Evolutionary conservation across 176 grass and related monocot genomes (phyloP), one percentile per base, ranked within the genome.

Genomic region (Zizania latifolia): DNA sequence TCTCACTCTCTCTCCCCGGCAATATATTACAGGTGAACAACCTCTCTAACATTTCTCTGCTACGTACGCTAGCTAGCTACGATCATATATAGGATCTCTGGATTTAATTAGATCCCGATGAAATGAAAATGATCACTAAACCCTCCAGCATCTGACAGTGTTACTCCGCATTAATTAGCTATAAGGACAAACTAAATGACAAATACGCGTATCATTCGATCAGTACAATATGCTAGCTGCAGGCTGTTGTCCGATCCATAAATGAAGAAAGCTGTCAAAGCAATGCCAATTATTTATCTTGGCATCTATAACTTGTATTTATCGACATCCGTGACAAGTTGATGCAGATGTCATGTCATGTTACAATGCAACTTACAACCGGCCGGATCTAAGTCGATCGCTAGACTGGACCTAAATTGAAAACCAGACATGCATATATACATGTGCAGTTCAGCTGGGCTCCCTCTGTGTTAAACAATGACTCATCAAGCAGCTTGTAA

Each of bases 301-400:
- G 72, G 29, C 39, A 35, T 77, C 58, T 77, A 32, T 41, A 56
- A 45, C 65, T 37, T 57, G 84, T 76, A 82, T 48, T 55, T 63
- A 43, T 71, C 8, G 45, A 64, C 24, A 41, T 51, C 19, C 2
- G 6, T 71, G 78, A 38, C 65, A 81, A 21, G 22, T 61, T 54
- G 71, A 70, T 69, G 28, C 41, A 69, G 26, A 55, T 81, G 54
- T 86, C 84, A 62, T 64, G 63, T 86, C 84, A 29, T 77, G 71
- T 70, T 81, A 26, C 58, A 56, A 4, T 45, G 4, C 38, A 40
- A 38, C 8, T 15, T 43, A 43, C 34, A 6, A 43, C 14, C 14
- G 14, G 43, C 43, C 13, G 43, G 34, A 41, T 71, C 29, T 22
- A 86, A 81, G 64, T n/a, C n/a, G n/a, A n/a, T n/a, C n/a, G n/a